Evolutionary conservation across 1,284 basidiomycete genomes (phyloP).

Genomic region (Pseudomicrostroma phylloplanum): DNA sequence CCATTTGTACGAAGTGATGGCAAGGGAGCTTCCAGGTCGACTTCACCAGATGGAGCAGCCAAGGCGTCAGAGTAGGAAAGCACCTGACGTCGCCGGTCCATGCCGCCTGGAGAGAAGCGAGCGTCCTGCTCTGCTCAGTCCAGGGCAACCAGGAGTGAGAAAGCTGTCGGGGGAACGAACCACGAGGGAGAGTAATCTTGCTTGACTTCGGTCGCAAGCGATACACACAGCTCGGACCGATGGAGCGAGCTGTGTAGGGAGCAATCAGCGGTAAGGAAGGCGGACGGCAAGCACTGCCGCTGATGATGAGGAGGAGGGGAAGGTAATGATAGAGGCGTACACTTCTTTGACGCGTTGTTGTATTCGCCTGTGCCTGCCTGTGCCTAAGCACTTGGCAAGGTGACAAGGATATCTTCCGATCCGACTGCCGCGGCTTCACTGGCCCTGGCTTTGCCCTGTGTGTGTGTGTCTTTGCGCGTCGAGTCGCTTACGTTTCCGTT

Average conservation of each 20-base stretch:
- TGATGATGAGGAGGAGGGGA: no score
- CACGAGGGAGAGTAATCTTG: background rate
- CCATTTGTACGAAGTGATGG: background rate
- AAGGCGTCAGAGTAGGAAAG: slow-evolving; percentile 2
- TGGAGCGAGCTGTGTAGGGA: background rate
- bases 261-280: no score
- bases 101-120: background rate
- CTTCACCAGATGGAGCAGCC: background rate
- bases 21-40: slow-evolving; percentile 2
- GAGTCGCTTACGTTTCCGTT: no score
- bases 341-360: no score
- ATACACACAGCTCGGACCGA: background rate
- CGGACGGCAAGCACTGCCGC: no score
- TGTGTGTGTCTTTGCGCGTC: no score
- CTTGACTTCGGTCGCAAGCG: background rate
- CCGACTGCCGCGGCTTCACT: no score
- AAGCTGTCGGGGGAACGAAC: background rate
- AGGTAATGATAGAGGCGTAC: no score
- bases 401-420: no score
- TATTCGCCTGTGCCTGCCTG: no score
- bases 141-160: background rate
- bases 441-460: no score
- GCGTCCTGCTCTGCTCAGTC: background rate
- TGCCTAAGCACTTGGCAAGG: no score
- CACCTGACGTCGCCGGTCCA: slow-evolving; percentile 1